Conservation (phyloP, 2,329 filamentous ascomycete species). For the Podosphaera xanthii region DNA sequence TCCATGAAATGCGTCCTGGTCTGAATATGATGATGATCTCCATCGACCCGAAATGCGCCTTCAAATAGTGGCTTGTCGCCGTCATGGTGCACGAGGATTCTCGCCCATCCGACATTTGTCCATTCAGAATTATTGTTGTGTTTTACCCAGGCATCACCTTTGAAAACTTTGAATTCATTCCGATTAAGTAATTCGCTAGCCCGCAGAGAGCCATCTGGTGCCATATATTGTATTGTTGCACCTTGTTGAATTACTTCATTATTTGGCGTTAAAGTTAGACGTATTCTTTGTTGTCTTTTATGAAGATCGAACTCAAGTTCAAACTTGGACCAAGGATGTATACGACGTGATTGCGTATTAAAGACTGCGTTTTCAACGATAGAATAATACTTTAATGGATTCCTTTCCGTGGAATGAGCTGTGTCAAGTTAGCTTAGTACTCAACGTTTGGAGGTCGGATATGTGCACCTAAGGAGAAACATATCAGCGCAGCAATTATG, state of each 20-base stretch:
- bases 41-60: conserved; percentile 61
- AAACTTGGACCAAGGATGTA: conserved; percentile 64
- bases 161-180: conserved; percentile 59
- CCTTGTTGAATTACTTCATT: conserved; percentile 66
- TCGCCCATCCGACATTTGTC: conserved; percentile 68
- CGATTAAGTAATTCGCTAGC: conserved; percentile 48
- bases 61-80: conserved; percentile 66
- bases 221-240: conserved; percentile 51
- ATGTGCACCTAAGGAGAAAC: background rate
- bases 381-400: conserved; percentile 53
- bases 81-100: conserved; percentile 56
- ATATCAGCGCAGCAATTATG: background rate
- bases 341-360: conserved; percentile 52
- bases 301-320: conserved; percentile 63
- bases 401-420: conserved; percentile 52
- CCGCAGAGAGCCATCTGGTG: conserved; percentile 43
- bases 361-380: conserved; percentile 54
- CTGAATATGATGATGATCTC: conserved; percentile 73
- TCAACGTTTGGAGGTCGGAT: background rate
- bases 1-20: conserved; percentile 49
- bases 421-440: conserved; percentile 4
- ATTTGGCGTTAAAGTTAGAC: conserved; percentile 69
- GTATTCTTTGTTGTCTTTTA: conserved; percentile 42
- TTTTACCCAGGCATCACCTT: conserved; percentile 52
- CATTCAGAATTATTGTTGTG: conserved; percentile 38